phyloP scores from a whole-genome alignment of 305 asterid species.

The Fraxinus sp. region DNA sequence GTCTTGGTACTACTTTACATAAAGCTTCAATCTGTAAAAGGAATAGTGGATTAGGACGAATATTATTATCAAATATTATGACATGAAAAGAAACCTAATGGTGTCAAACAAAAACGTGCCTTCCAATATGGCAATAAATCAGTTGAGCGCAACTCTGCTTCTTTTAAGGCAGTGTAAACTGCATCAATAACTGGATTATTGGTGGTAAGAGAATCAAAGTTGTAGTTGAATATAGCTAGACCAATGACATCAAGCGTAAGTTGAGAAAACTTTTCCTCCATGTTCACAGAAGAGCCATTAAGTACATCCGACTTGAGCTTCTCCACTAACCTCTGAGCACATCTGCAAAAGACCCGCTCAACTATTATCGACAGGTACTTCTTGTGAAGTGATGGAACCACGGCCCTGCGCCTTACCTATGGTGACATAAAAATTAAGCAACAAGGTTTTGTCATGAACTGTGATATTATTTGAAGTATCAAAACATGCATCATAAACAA shows the following conservation, averaged over 20 bases:
- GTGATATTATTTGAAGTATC: neutral
- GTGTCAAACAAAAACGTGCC: constrained; percentile 44
- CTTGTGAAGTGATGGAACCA: constrained; percentile 99
- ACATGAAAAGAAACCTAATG: constrained; percentile 1
- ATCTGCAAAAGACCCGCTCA: constrained; percentile 91
- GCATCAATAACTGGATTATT: constrained; percentile 91
- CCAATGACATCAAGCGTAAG: constrained; percentile 94
- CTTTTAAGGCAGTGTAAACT: constrained; percentile 87
- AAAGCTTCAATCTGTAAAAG: constrained; percentile 62
- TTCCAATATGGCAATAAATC: constrained; percentile 93
- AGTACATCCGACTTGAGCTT: constrained; percentile 55
- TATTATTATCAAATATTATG: constrained; percentile 1
- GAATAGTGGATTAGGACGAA: neutral
- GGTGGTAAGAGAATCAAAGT: constrained; percentile 77
- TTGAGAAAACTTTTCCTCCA: constrained; percentile 91
- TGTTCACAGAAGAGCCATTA: constrained; percentile 67
- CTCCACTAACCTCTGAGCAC: constrained; percentile 84
- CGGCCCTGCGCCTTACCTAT: constrained; percentile 95
- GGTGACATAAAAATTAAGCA: neutral
- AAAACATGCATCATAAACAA: neutral
- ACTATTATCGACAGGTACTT: constrained; percentile 92
- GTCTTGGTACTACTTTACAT: constrained; percentile 79
- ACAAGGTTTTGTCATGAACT: neutral
- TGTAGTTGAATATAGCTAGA: constrained; percentile 74
- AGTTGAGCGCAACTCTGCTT: constrained; percentile 85